phyloP scores from a whole-genome alignment of 345 rosid genomes.

The Mercurialis annua region DNA sequence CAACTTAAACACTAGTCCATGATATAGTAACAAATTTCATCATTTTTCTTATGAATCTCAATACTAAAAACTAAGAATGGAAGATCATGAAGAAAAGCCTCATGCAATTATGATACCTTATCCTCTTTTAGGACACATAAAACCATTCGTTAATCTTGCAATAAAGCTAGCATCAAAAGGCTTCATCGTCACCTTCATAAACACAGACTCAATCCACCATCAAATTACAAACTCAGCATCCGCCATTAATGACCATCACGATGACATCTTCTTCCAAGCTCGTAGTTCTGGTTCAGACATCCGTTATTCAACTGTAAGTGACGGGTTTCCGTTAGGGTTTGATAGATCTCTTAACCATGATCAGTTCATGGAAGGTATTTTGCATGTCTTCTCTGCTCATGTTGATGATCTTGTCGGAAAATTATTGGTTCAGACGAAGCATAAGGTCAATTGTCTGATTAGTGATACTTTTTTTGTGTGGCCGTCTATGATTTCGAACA shows the following conservation, averaged over 20 bases:
- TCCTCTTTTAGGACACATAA: conserved; percentile 81
- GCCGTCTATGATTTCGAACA: conserved; percentile 62
- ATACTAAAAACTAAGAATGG: conserved; percentile 22
- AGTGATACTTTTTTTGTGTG: conserved; percentile 71
- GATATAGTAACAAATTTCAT: too few relatives aligned
- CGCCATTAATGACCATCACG: conserved; percentile 10
- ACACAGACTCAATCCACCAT: conserved; percentile 59
- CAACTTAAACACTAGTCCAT: too few relatives aligned
- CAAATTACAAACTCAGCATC: conserved; percentile 46
- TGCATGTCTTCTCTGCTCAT: conserved; percentile 59
- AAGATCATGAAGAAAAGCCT: conserved; percentile 22
- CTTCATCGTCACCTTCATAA: conserved; percentile 68
- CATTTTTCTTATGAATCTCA: neutral
- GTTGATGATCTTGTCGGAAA: conserved; percentile 50
- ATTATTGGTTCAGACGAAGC: conserved; percentile 32
- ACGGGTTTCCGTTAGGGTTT: conserved; percentile 63
- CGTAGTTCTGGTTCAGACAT: conserved; percentile 65
- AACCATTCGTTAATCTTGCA: conserved; percentile 63
- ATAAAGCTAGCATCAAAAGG: conserved; percentile 71
- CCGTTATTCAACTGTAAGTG: conserved; percentile 61
- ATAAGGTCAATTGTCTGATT: conserved; percentile 51
- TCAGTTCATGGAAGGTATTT: conserved; percentile 47
- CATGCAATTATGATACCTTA: conserved; percentile 59
- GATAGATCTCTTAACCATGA: conserved; percentile 75
- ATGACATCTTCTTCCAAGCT: conserved; percentile 46